Percentiles rank a stretch among this genome's conserved stretches.
Conservation (phyloP, 2,329 filamentous ascomycete genomes). For the Ascochyta clinopodiicola region DNA sequence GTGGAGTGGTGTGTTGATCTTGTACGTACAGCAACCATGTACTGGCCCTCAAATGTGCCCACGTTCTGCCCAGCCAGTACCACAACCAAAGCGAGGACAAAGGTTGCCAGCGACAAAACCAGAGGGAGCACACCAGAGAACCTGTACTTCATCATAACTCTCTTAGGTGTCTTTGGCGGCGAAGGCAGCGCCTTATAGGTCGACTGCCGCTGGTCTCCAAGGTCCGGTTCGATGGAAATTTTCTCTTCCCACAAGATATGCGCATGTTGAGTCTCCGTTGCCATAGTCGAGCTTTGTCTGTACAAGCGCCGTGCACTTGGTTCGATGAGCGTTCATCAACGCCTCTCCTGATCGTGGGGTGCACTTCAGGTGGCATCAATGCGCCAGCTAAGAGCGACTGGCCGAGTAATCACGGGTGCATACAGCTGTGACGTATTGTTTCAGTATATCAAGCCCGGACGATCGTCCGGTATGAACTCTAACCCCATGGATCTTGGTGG, state of each 20-base stretch:
- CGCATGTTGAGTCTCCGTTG: background rate
- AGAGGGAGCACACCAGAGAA: constrained; percentile 28
- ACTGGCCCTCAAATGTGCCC: constrained; percentile 22
- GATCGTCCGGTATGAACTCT: background rate
- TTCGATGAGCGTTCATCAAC: background rate
- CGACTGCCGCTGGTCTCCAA: constrained; percentile 30
- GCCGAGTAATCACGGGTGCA: background rate
- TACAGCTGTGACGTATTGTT: constrained; percentile 10
- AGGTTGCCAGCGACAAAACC: constrained; percentile 18
- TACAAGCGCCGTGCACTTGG: background rate
- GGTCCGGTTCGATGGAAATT: constrained; percentile 26
- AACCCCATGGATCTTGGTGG: background rate
- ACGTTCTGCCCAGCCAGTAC: constrained; percentile 23
- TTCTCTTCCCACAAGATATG: constrained; percentile 17
- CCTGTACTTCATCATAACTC: constrained; percentile 28
- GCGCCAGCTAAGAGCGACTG: background rate
- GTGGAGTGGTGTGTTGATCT: background rate
- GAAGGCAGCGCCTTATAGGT: constrained; percentile 28
- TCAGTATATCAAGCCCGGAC: background rate
- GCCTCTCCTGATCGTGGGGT: no score
- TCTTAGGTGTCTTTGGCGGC: constrained; percentile 26
- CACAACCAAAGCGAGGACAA: constrained; percentile 27
- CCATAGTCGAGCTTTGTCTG: constrained; percentile 1
- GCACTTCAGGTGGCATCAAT: background rate
- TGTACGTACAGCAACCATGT: constrained; percentile 27